phyloP scores from a whole-genome alignment of 179 eudicot species.

The Beta macrorhiza region DNA sequence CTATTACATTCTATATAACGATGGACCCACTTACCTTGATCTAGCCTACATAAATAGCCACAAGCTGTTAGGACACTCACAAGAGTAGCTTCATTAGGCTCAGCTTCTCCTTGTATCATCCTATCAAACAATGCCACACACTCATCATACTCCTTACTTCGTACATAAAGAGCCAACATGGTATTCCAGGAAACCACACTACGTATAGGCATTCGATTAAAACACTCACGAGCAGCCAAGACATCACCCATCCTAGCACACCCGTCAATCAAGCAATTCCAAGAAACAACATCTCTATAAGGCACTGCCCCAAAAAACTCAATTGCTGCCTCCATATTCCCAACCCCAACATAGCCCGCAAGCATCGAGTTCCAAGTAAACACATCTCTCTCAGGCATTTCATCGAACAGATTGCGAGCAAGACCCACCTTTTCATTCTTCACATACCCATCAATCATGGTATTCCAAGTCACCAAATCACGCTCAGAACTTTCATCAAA shows the following conservation, averaged over 20 bases:
- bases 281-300: conserved; percentile 48
- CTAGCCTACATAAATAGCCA: conserved; percentile 45
- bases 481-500: conserved; percentile 47
- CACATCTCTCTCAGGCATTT: conserved; percentile 51
- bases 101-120: conserved; percentile 36
- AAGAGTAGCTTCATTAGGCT: conserved; percentile 53
- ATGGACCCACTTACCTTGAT: conserved; percentile 52
- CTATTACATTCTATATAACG: conserved; percentile 34
- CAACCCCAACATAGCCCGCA: conserved; percentile 42
- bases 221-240: conserved; percentile 43
- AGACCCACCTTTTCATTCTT: conserved; percentile 43
- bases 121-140: conserved; percentile 52
- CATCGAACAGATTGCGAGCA: conserved; percentile 51
- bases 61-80: conserved; percentile 59
- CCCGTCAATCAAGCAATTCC: conserved; percentile 55
- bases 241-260: conserved; percentile 46
- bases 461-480: conserved; percentile 63
- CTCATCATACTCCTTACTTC: conserved; percentile 42
- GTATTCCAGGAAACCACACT: conserved; percentile 59
- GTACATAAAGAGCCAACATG: conserved; percentile 51
- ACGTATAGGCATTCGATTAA: conserved; percentile 46
- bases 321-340: conserved; percentile 38
- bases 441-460: conserved; percentile 59
- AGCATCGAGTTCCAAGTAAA: conserved; percentile 56
- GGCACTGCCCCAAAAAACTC: conserved; percentile 48